Evolutionary conservation across 306 rosid species (phyloP).

Genomic region (Cicer arietinum): DNA sequence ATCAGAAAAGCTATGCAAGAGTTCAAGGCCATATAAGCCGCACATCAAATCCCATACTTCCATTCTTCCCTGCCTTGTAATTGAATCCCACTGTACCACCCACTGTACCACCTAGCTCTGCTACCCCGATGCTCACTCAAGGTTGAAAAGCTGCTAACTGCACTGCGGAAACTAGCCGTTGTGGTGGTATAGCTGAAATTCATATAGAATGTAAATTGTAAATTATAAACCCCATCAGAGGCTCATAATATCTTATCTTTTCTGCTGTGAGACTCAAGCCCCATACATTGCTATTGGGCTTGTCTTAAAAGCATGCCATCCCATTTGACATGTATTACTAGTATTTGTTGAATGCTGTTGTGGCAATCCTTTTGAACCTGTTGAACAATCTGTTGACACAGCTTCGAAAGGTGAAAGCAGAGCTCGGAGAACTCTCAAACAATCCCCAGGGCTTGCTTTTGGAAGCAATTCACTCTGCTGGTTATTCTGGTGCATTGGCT

Average conservation of each 20-base stretch:
- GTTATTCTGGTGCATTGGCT: conserved; percentile 89
- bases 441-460: conserved; percentile 94
- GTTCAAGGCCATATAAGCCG: neutral
- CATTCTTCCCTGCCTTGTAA: neutral
- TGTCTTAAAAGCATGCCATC: conserved; percentile 10
- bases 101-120: neutral
- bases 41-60: neutral
- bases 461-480: conserved; percentile 97
- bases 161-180: neutral
- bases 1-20: conserved; percentile 8
- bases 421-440: conserved; percentile 75
- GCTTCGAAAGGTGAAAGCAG: conserved; percentile 82
- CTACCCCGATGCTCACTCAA: neutral
- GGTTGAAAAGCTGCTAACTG: neutral
- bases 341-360: conserved; percentile 28
- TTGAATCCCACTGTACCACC: neutral
- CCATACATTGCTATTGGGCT: conserved; percentile 9
- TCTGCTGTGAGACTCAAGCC: neutral
- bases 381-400: conserved; percentile 45
- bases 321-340: conserved; percentile 28
- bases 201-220: conserved; percentile 3
- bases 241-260: conserved; percentile 3
- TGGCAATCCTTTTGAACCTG: conserved; percentile 41
- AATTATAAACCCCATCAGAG: neutral
- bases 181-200: conserved; percentile 4